A percentile compares a stretch with the other conserved stretches of the same genome.
phyloP scores from a whole-genome alignment of 2,329 filamentous ascomycete genomes.

The Aquanectria penicillioides region DNA sequence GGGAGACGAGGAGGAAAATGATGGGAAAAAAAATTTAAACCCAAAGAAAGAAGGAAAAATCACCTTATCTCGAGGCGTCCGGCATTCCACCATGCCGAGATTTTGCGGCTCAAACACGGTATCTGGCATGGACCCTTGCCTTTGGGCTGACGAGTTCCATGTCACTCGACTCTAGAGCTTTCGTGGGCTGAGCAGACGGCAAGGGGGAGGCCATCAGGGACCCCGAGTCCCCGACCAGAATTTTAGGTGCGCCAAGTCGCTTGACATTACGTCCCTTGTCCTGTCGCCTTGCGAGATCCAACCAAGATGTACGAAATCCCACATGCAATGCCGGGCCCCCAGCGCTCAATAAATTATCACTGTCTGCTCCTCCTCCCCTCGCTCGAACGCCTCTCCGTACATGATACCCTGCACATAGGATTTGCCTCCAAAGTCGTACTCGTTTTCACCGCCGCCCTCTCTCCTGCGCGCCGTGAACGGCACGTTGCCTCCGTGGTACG shows the following conservation, averaged over 20 bases:
- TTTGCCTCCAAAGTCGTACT: conserved; percentile 21
- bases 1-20: neutral
- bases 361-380: conserved; percentile 1
- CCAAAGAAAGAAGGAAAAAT: too few relatives aligned
- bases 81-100: conserved; percentile 16
- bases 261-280: too few relatives aligned
- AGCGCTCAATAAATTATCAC: conserved; percentile 4
- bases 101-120: conserved; percentile 17
- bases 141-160: neutral
- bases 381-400: conserved; percentile 14
- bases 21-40: too few relatives aligned
- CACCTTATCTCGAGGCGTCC: conserved; percentile 15
- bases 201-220: conserved; percentile 8
- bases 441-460: neutral
- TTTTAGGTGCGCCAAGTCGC: neutral
- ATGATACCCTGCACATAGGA: conserved; percentile 28
- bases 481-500: conserved; percentile 14
- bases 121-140: conserved; percentile 11
- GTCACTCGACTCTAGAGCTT: neutral
- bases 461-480: conserved; percentile 12
- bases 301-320: too few relatives aligned
- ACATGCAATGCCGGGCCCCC: too few relatives aligned
- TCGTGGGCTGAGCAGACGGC: neutral
- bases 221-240: too few relatives aligned
- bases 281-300: too few relatives aligned